Evolutionary conservation across 345 rosid genomes (phyloP).

Genomic region (Ceriops zippeliana): DNA sequence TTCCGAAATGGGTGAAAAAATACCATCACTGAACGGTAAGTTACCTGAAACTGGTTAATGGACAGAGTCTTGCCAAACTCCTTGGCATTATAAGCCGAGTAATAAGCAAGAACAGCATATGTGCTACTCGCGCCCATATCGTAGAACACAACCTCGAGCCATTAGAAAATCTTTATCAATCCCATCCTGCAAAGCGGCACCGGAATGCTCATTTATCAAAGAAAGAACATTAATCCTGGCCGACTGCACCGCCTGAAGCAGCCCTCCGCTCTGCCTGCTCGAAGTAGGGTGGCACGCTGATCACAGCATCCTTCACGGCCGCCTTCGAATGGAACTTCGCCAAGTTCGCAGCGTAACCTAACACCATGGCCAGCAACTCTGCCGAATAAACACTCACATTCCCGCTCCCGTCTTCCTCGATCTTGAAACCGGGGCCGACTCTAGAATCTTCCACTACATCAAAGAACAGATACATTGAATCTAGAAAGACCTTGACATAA

Average conservation of each 20-base stretch:
- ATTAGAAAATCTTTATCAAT: slow-evolving; percentile 89
- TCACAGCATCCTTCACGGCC: slow-evolving; percentile 62
- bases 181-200: slow-evolving; percentile 97
- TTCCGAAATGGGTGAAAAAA: neutral
- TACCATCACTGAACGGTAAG: neutral
- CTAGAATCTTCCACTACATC: slow-evolving; percentile 68
- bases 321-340: slow-evolving; percentile 79
- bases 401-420: slow-evolving; percentile 36
- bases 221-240: slow-evolving; percentile 89
- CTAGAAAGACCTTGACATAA: slow-evolving; percentile 51
- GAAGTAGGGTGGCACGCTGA: slow-evolving; percentile 84
- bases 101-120: slow-evolving; percentile 82
- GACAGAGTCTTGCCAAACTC: slow-evolving; percentile 82
- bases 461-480: slow-evolving; percentile 66
- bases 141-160: slow-evolving; percentile 76
- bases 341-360: slow-evolving; percentile 58
- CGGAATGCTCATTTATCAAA: slow-evolving; percentile 73
- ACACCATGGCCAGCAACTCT: slow-evolving; percentile 78
- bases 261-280: slow-evolving; percentile 94
- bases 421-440: slow-evolving; percentile 58
- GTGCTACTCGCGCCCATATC: slow-evolving; percentile 96
- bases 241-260: slow-evolving; percentile 78
- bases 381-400: slow-evolving; percentile 43
- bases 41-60: slow-evolving; percentile 92
- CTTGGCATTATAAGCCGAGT: slow-evolving; percentile 78